Base-by-base conservation (phyloP, 768 basidiomycete species). In the Auricularia cornea region DNA sequence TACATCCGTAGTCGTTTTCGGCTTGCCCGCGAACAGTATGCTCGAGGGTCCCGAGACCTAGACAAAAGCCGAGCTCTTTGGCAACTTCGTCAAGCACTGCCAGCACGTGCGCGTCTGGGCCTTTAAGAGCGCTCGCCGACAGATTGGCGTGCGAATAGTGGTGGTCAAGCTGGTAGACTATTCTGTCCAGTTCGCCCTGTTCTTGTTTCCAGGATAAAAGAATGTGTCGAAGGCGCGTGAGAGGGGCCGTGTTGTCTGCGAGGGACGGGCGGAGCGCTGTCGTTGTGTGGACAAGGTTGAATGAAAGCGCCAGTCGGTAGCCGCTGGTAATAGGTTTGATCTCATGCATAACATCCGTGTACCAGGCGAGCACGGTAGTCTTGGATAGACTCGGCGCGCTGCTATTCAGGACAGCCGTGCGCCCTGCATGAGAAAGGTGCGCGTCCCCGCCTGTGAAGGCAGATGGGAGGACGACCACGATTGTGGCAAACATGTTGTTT, bases 251-350 rank as follows among this genome's bases (percentile, higher is more conserved):
- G 6, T 16, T 14, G 31, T 57, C 57, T 3, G 41, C 31, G 8
- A 60, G 33, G 16, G 56, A 35, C 11, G 59, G 59, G 29, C 59
- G 63, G 26, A 51, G 59, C n/a, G 38, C 35, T 2, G 26, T 51
- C 23, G 57, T 60, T 14, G 51, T 61, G 29, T 66, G 59, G 18
- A 62, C 29, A 29, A 67, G 66, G 56, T 67, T 66, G 40, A 60
- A 67, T 16, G 62, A 61, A 23, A 67, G 66, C 18, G 66, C 66
- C 18, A 67, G 59, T 20, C 66, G 66, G n/a, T 67, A 67, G 2
- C 66, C 66, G 18, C 35, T 57, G 20, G 41, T 60, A 28, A 67
- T 59, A 10, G 66, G 57, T n/a, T 67, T 66, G 30, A 67, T 59
- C 28, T 51, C 62, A 54, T 67, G 63, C 23, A 6, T 54, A 14